Conservation (phyloP, 1,284 basidiomycete genomes). For the Cryptococcus maquisensis region DNA sequence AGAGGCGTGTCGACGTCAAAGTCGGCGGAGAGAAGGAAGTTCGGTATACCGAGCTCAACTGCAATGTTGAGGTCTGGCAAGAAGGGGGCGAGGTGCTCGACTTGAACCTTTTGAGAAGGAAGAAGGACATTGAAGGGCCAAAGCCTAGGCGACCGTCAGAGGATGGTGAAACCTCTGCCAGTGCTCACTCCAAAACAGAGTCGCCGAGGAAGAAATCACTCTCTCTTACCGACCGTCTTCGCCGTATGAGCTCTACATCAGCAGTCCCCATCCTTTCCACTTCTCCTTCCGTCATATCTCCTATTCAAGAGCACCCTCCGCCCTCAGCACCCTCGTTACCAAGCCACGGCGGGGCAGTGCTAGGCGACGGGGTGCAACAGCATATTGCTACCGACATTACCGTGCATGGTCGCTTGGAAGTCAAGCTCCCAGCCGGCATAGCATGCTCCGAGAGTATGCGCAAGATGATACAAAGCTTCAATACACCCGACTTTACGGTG, state of each 20-base stretch:
- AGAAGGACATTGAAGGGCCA: background rate
- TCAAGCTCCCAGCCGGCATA: background rate
- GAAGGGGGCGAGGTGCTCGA: slow-evolving; percentile 23
- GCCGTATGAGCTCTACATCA: background rate
- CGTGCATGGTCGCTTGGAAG: slow-evolving; percentile 18
- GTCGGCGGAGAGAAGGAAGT: slow-evolving; percentile 29
- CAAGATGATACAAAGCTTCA: slow-evolving; percentile 28
- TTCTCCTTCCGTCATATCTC: background rate
- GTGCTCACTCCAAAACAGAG: background rate
- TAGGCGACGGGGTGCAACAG: background rate
- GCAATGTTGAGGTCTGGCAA: slow-evolving; percentile 32
- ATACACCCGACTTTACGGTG: slow-evolving; percentile 30
- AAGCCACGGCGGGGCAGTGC: background rate
- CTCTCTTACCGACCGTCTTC: slow-evolving; percentile 2
- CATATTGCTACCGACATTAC: slow-evolving; percentile 30
- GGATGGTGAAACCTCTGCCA: background rate
- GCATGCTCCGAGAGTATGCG: background rate
- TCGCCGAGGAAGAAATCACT: background rate
- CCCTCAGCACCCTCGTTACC: background rate
- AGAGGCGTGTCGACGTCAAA: slow-evolving; percentile 28
- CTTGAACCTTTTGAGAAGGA: slow-evolving; percentile 12
- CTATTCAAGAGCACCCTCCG: background rate
- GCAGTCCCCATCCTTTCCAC: background rate
- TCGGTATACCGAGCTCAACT: slow-evolving; percentile 28
- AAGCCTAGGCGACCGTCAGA: background rate